A percentile compares a stretch with the other conserved stretches of the same genome.
phyloP scores from a whole-genome alignment of 192 early-diverging fungal genomes.

The Entophlyctis helioformis region DNA sequence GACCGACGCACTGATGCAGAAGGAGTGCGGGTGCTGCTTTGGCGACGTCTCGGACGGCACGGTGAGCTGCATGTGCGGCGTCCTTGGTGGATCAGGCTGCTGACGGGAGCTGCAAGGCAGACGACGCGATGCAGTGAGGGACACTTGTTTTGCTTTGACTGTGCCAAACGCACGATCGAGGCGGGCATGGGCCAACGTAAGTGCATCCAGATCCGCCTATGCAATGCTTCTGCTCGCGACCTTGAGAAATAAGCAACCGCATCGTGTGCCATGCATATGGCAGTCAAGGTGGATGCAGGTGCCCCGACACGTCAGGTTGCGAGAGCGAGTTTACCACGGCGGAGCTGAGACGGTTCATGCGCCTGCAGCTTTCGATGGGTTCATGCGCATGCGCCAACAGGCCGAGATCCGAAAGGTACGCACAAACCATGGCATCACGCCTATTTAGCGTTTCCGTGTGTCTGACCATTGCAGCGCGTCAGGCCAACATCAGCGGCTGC shows the following conservation, averaged over 20 bases:
- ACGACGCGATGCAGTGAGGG: conserved; percentile 40
- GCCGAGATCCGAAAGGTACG: conserved; percentile 30
- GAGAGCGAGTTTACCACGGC: conserved; percentile 17
- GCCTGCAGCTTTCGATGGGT: conserved; percentile 22
- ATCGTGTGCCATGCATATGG: no score
- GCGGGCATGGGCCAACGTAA: conserved; percentile 28
- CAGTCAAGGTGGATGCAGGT: conserved; percentile 32
- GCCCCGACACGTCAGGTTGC: conserved; percentile 30
- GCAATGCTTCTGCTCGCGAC: no score
- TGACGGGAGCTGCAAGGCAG: neutral
- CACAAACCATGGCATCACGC: conserved; percentile 5
- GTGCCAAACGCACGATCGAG: conserved; percentile 35
- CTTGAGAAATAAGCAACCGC: no score
- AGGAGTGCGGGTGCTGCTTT: conserved; percentile 39
- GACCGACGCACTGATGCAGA: no score
- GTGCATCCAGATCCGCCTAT: no score
- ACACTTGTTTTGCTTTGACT: conserved; percentile 40
- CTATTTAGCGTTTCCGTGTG: no score
- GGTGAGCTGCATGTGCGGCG: conserved; percentile 14
- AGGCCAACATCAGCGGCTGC: conserved; percentile 23
- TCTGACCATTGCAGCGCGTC: neutral
- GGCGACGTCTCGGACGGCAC: no score
- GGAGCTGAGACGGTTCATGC: conserved; percentile 28
- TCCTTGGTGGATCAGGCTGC: neutral
- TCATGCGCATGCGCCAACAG: conserved; percentile 25